These are phyloP conservation scores for Naematelia aurantialba DNA, from an alignment of 768 basidiomycete genomes.

Conservation along the genomic window DNA sequence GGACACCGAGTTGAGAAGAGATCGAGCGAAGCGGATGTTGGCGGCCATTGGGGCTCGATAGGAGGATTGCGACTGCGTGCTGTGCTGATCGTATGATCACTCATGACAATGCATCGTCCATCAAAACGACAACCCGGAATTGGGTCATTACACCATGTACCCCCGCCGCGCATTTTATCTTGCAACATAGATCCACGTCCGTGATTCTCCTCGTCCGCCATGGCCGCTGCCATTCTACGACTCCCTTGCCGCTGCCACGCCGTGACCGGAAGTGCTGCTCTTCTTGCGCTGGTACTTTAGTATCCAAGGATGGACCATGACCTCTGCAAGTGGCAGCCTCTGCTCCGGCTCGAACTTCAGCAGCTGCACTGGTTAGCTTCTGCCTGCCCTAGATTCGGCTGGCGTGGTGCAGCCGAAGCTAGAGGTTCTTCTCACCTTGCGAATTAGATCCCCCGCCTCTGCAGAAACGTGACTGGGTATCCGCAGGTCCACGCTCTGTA, in stretches of 20 bases:
- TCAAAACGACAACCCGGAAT: too few species aligned
- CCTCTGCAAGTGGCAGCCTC: constrained; percentile 69
- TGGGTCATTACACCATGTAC: too few species aligned
- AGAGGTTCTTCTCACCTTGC: constrained; percentile 53
- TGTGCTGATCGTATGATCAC: background rate
- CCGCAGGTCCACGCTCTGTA: constrained; percentile 60
- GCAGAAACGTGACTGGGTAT: constrained; percentile 61
- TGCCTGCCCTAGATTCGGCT: background rate
- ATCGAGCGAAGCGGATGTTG: background rate
- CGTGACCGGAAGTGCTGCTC: background rate
- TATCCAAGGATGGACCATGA: constrained; percentile 83
- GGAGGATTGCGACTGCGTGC: background rate
- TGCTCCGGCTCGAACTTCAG: constrained; percentile 71
- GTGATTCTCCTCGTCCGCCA: too few species aligned
- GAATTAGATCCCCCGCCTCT: constrained; percentile 67
- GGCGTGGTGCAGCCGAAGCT: too few species aligned
- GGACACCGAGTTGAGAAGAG: background rate
- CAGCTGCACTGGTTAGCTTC: constrained; percentile 57
- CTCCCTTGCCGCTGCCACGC: background rate
- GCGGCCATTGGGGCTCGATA: background rate
- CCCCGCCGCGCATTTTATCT: too few species aligned
- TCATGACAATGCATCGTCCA: background rate
- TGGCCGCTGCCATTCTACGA: too few species aligned
- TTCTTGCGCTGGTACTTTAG: constrained; percentile 40
- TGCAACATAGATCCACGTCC: too few species aligned